Percentiles rank a stretch among this genome's conserved stretches.
phyloP scores from a whole-genome alignment of 208 protist species.

The Trypanosoma theileri region DNA sequence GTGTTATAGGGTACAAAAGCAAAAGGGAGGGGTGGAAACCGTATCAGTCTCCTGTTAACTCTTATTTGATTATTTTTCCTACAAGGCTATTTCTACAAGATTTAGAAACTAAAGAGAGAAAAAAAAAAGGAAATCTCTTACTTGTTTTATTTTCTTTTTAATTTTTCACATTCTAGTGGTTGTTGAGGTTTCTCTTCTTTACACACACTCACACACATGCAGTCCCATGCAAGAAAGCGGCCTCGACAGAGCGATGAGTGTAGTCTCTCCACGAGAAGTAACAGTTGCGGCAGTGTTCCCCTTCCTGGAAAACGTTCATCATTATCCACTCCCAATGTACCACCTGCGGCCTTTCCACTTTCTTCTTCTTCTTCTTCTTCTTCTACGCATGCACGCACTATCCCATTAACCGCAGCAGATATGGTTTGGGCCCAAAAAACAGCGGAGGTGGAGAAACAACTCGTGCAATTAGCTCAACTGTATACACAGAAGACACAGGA shows the following conservation, averaged over 20 bases:
- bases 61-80: too few species aligned
- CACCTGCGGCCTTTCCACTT: background rate
- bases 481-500: slow-evolving; percentile 22
- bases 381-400: background rate
- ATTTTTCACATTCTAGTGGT: too few species aligned
- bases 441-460: slow-evolving; percentile 18
- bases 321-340: background rate
- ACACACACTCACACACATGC: slow-evolving; percentile 3
- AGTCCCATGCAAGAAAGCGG: slow-evolving; percentile 9
- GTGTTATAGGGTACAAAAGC: too few species aligned
- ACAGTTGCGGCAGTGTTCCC: background rate
- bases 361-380: background rate
- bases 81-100: too few species aligned
- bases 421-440: slow-evolving; percentile 20
- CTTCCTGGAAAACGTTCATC: background rate
- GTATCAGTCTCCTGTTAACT: too few species aligned
- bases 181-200: background rate
- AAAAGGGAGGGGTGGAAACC: too few species aligned
- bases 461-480: slow-evolving; percentile 22
- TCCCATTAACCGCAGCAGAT: slow-evolving; percentile 4
- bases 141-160: too few species aligned
- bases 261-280: background rate
- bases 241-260: slow-evolving; percentile 18
- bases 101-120: too few species aligned
- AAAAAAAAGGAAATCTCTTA: too few species aligned